Evolutionary conservation across 352 stramenopile species (phyloP).

Genomic region (Blastocystis sp.): DNA sequence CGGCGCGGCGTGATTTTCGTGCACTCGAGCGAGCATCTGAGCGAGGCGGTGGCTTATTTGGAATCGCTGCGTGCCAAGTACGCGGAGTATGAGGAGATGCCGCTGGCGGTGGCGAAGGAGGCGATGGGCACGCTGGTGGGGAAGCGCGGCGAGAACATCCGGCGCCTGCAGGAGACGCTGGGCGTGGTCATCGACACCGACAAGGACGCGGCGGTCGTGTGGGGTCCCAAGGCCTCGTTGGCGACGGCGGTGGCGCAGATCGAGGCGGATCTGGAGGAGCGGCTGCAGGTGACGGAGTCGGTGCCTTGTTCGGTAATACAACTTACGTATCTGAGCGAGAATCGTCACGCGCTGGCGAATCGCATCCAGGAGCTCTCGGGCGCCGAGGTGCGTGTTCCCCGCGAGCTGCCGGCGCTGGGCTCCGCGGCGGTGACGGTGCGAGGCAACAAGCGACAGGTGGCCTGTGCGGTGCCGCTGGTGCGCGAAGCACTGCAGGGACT

Average conservation of each 20-base stretch:
- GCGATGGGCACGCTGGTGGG: background rate
- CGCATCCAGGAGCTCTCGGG: background rate
- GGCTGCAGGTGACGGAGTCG: background rate
- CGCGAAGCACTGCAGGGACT: background rate
- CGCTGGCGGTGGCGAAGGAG: background rate
- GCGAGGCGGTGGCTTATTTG: background rate
- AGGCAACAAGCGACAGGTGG: background rate
- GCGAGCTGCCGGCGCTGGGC: background rate
- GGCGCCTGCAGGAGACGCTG: background rate
- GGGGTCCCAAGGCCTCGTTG: background rate
- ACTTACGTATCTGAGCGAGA: background rate
- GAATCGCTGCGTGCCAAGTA: background rate
- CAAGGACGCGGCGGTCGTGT: background rate
- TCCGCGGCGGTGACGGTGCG: background rate
- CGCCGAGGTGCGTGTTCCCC: background rate
- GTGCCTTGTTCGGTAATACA: background rate
- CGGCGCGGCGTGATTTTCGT: background rate
- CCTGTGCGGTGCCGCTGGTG: background rate
- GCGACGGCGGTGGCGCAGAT: background rate
- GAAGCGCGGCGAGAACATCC: background rate
- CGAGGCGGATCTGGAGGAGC: background rate
- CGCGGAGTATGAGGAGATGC: background rate
- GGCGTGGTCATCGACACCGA: background rate
- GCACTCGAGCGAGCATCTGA: background rate
- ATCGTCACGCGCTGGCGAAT: background rate